phyloP scores from a whole-genome alignment of 805 yeast species.

The Starmerella lactis-condensi region DNA sequence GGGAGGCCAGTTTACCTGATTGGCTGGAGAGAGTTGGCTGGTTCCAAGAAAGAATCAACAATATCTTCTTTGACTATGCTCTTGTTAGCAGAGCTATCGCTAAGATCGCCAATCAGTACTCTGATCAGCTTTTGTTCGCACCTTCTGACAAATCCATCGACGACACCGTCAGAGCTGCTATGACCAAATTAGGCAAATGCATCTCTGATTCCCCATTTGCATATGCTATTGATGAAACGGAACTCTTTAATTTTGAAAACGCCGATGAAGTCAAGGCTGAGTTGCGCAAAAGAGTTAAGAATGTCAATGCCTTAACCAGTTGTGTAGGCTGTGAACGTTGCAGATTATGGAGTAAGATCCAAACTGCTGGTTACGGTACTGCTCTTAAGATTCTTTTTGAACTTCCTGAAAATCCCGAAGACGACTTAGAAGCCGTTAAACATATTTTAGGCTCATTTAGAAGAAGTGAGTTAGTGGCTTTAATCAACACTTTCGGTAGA shows the following conservation, averaged over 20 bases:
- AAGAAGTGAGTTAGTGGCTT: conserved; percentile 71
- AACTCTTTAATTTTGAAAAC: conserved; percentile 27
- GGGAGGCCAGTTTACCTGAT: conserved; percentile 65
- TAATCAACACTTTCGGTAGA: conserved; percentile 82
- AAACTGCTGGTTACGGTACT: conserved; percentile 94
- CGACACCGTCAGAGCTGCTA: conserved; percentile 28
- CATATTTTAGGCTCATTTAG: conserved; percentile 40
- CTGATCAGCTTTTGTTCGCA: conserved; percentile 35
- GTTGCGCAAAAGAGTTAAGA: conserved; percentile 66
- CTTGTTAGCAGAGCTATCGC: conserved; percentile 64
- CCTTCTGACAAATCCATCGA: conserved; percentile 26
- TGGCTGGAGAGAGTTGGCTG: conserved; percentile 83
- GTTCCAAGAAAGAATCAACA: conserved; percentile 72
- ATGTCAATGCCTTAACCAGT: conserved; percentile 86
- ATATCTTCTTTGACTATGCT: conserved; percentile 83
- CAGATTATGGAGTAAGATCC: conserved; percentile 94
- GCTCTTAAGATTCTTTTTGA: conserved; percentile 82
- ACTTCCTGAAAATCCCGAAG: conserved; percentile 33
- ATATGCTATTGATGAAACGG: conserved; percentile 33
- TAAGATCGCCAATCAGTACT: conserved; percentile 36
- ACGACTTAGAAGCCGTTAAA: conserved; percentile 27
- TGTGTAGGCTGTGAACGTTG: conserved; percentile 98
- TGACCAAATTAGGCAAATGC: conserved; percentile 25
- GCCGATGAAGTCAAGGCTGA: conserved; percentile 53
- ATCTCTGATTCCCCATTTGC: conserved; percentile 19